phyloP scores from a whole-genome alignment of 1,284 basidiomycete genomes.

The Tylopilus sp. region DNA sequence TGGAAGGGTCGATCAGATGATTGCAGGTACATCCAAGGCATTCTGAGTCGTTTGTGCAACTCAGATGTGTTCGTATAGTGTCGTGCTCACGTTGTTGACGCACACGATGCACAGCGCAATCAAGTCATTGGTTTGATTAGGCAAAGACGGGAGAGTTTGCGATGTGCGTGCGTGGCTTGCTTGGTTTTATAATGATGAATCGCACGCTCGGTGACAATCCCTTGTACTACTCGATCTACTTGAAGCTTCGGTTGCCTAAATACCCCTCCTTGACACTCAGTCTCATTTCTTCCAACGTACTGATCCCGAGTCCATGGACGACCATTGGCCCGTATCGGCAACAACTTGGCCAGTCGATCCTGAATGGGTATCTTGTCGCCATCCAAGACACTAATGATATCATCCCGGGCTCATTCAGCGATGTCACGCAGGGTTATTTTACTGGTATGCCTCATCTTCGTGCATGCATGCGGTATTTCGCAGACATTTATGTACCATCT shows the following conservation, averaged over 20 bases:
- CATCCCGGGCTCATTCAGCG: slow-evolving; percentile 48
- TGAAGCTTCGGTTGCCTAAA: slow-evolving; percentile 77
- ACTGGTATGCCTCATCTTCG: slow-evolving; percentile 26
- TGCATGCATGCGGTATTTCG: too few species aligned
- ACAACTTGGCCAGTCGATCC: slow-evolving; percentile 81
- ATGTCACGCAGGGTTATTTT: slow-evolving; percentile 49
- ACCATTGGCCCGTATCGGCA: slow-evolving; percentile 84
- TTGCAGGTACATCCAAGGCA: slow-evolving; percentile 65
- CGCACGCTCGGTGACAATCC: background rate
- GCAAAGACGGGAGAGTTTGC: slow-evolving; percentile 80
- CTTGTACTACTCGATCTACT: slow-evolving; percentile 70
- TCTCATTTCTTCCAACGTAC: slow-evolving; percentile 70
- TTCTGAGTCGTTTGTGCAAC: too few species aligned
- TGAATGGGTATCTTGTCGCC: slow-evolving; percentile 77
- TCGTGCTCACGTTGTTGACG: too few species aligned
- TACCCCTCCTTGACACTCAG: slow-evolving; percentile 69
- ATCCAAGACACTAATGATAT: slow-evolving; percentile 68
- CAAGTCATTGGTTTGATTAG: slow-evolving; percentile 92
- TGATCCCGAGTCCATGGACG: slow-evolving; percentile 50
- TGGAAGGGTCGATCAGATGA: slow-evolving; percentile 77
- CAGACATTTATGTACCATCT: background rate
- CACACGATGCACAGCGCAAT: slow-evolving; percentile 68
- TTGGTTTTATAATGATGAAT: background rate
- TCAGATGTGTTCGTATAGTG: too few species aligned
- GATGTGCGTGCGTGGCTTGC: slow-evolving; percentile 66